Conservation (phyloP, 108 stramenopile species). For the Asterionellopsis glacialis region DNA sequence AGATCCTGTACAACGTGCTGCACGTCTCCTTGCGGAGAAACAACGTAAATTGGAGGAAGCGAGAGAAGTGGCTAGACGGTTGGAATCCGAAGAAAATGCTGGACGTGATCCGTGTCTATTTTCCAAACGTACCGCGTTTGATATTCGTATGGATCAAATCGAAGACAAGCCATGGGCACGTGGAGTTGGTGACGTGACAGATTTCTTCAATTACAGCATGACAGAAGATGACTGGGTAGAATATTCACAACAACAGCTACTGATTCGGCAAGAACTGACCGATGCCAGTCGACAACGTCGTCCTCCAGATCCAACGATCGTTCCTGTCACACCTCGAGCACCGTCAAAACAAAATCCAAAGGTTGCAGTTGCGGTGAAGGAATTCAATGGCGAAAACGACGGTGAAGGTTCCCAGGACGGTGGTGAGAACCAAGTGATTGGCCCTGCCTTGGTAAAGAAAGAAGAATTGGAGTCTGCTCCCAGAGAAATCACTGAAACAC, state of each 20-base stretch:
- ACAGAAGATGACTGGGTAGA: slow-evolving; percentile 85
- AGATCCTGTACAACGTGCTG: slow-evolving; percentile 76
- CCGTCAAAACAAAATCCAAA: slow-evolving; percentile 61
- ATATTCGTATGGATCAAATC: slow-evolving; percentile 90
- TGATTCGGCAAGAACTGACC: slow-evolving; percentile 83
- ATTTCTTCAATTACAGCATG: slow-evolving; percentile 88
- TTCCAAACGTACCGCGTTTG: slow-evolving; percentile 86
- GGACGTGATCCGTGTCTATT: slow-evolving; percentile 87
- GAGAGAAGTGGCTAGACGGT: slow-evolving; percentile 50
- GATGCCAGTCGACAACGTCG: slow-evolving; percentile 79
- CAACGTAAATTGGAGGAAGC: slow-evolving; percentile 79
- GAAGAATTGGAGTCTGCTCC: slow-evolving; percentile 1
- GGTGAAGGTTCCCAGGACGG: slow-evolving; percentile 20
- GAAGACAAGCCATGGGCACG: slow-evolving; percentile 89
- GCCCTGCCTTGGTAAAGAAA: slow-evolving; percentile 26
- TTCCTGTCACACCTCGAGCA: slow-evolving; percentile 58
- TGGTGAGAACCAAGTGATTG: slow-evolving; percentile 14
- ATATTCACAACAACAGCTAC: slow-evolving; percentile 72
- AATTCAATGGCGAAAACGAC: slow-evolving; percentile 22
- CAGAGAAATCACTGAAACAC: neutral
- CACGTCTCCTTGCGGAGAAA: slow-evolving; percentile 55
- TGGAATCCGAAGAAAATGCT: slow-evolving; percentile 86
- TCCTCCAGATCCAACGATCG: slow-evolving; percentile 73
- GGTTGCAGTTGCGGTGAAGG: slow-evolving; percentile 49
- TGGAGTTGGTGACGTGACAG: slow-evolving; percentile 54